Evolutionary conservation across 2,329 filamentous ascomycete genomes (phyloP).

Genomic region (Triangularia setosa): DNA sequence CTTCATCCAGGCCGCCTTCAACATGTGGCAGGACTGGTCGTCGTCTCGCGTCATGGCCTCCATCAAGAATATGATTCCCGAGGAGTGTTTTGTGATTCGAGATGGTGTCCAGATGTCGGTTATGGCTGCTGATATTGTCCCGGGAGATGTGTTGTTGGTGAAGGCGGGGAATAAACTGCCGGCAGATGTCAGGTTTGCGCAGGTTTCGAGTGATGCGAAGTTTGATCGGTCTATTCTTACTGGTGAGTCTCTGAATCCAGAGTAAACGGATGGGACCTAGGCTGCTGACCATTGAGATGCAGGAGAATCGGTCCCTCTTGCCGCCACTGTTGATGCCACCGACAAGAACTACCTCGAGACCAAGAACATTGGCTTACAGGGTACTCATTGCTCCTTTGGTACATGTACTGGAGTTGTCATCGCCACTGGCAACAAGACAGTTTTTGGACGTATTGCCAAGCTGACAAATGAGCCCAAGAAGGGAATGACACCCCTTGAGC

Average conservation of each 20-base stretch:
- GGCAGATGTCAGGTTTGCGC: conserved; percentile 67
- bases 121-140: conserved; percentile 58
- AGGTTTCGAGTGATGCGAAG: conserved; percentile 64
- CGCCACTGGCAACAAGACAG: conserved; percentile 66
- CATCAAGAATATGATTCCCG: conserved; percentile 76
- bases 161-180: conserved; percentile 71
- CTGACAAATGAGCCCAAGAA: conserved; percentile 66
- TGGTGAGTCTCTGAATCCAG: conserved; percentile 37
- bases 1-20: conserved; percentile 65
- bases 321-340: conserved; percentile 60
- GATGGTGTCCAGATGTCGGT: conserved; percentile 46
- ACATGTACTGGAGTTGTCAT: conserved; percentile 65
- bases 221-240: conserved; percentile 73
- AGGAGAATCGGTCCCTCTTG: conserved; percentile 63
- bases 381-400: conserved; percentile 73
- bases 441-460: conserved; percentile 72
- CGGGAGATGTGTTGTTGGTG: conserved; percentile 65
- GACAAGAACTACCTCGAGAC: conserved; percentile 76
- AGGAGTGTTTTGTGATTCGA: conserved; percentile 62
- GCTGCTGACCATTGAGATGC: neutral
- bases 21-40: conserved; percentile 71
- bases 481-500: conserved; percentile 66
- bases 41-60: conserved; percentile 73
- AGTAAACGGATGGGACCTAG: neutral
- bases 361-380: conserved; percentile 70